Base-by-base conservation (phyloP, 2,329 filamentous ascomycete genomes). In the Colletotrichum theobromicola region DNA sequence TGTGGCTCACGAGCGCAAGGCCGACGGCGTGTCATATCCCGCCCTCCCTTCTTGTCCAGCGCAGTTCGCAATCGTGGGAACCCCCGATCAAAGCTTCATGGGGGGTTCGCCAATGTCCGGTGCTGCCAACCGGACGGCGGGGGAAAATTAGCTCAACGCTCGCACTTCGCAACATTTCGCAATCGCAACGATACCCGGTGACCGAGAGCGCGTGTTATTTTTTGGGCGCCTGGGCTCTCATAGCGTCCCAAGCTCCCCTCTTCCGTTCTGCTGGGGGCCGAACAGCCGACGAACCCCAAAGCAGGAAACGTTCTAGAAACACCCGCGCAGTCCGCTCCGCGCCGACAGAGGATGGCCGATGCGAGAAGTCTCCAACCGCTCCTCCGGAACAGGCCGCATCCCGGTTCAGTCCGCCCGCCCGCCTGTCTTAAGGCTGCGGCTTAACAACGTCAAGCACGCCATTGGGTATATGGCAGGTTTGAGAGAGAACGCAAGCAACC, bases 401-500 rank as follows among this genome's bases (percentile, higher is more conserved):
- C 61, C 53, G 53, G 53, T 18, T 50, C 12, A 57, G 18, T 60
- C 50, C 53, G 66, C 35, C 66, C 28, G 37, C 34, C 42, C 35
- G 28, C 16, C 53, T n/a, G 18, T 58, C 24, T 34, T 30, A 42
- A 15, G 53, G 55, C 26, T 34, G 66, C 21, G 37, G 24, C 35
- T 34, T 66, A n/a, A 12, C 16, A 28, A 37, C 53, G 53, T 37
- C 67, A 62, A 62, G 62, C 34, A 67, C 42, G 32, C 62, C 57
- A 72, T 72, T 72, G 57, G 62, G 26, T 28, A 10, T 63, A 30
- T 75, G 72, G 57, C 61, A 74, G 66, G 46, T 67, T 67, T 75
- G n/a, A 24, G 32, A 69, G n/a, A 24, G 55, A 69, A 50, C 32
- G 24, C 28, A 32, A 15, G 28, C 34, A 50, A 37, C 18, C 26